Base-by-base conservation (phyloP, 2,329 filamentous ascomycete species). In the Fusarium oligoseptatum region DNA sequence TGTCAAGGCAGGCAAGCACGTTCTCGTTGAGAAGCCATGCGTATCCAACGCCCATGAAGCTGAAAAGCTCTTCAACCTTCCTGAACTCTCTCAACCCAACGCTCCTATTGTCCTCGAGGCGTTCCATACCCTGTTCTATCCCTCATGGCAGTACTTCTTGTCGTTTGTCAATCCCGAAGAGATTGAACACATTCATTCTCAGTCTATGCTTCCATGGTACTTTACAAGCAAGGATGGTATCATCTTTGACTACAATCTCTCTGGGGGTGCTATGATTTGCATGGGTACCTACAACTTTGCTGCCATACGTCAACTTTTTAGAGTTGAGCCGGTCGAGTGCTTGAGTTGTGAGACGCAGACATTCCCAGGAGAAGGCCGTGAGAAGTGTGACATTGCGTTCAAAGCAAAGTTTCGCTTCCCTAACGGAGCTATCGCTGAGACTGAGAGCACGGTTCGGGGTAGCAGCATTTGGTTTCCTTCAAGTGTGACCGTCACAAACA, bases 1-100 rank as follows among this genome's bases (percentile, higher is more conserved):
- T 5, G 74, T 89, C 29, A 72, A 78, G 12, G 84, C 84, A 4
- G 85, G 85, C n/a, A 89, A 88, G 70, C 86, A 88, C 71, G 70
- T 71, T 7, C 50, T 70, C 9, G 52, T 74, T 6, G 72, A 65
- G n/a, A 65, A 65, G 52, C 63, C 63, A n/a, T 32, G 36, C 24
- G 39, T 45, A 15, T 37, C 39, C 37, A 65, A 57, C 10, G 22
- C 50, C n/a, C n/a, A 24, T 12, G 63, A 65, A 32, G 52, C 63
- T 4, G 68, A 70, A 37, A 27, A 45, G 11, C 50, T 65, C 2
- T 60, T 65, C 9, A 29, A 32, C 2, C 29, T 24, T 2, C 52
- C 52, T 2, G 11, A 48, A 4, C 41, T 65, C 3, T 20, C 29
- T 24, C 36, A 45, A 1, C 50, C 63, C 1, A 17, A 24, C 9